phyloP scores from a whole-genome alignment of 192 early-diverging fungal genomes.

The Coemansia sp. region DNA sequence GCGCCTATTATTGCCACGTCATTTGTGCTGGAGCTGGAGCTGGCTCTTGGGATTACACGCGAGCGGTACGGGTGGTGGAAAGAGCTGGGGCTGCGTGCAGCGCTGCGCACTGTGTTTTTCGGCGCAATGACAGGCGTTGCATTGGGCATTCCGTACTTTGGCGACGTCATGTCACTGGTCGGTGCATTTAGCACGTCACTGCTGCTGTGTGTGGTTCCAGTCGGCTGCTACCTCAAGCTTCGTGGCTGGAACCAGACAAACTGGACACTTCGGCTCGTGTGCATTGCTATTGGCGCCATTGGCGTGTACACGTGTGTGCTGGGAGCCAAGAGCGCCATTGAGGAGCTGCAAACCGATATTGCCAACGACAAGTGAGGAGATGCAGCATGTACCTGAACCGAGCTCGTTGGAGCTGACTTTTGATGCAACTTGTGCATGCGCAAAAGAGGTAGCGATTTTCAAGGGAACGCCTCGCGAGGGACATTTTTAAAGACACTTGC shows the following conservation, averaged over 20 bases:
- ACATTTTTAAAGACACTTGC: background rate
- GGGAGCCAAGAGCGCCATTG: slow-evolving; percentile 40
- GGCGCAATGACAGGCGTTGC: slow-evolving; percentile 59
- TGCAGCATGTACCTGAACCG: too few relatives aligned
- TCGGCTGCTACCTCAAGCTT: slow-evolving; percentile 68
- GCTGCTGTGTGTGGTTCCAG: slow-evolving; percentile 76
- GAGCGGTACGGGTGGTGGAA: slow-evolving; percentile 47
- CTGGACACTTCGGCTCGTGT: slow-evolving; percentile 57
- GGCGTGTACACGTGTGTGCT: slow-evolving; percentile 34
- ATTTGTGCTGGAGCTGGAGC: slow-evolving; percentile 70
- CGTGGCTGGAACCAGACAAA: slow-evolving; percentile 60
- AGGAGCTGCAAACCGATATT: slow-evolving; percentile 30
- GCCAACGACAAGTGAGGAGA: slow-evolving; percentile 10
- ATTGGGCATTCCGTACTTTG: slow-evolving; percentile 74
- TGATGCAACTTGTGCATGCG: too few relatives aligned
- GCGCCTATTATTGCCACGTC: slow-evolving; percentile 75
- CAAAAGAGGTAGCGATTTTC: too few relatives aligned
- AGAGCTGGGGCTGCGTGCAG: slow-evolving; percentile 56
- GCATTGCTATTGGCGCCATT: slow-evolving; percentile 58
- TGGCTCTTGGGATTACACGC: slow-evolving; percentile 57
- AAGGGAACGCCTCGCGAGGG: too few relatives aligned
- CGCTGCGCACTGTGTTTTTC: slow-evolving; percentile 60
- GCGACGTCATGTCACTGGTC: slow-evolving; percentile 71
- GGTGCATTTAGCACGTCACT: slow-evolving; percentile 72
- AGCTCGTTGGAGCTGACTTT: background rate